Evolutionary conservation across 1,284 basidiomycete species (phyloP).

Genomic region (Porodaedalea pini): DNA sequence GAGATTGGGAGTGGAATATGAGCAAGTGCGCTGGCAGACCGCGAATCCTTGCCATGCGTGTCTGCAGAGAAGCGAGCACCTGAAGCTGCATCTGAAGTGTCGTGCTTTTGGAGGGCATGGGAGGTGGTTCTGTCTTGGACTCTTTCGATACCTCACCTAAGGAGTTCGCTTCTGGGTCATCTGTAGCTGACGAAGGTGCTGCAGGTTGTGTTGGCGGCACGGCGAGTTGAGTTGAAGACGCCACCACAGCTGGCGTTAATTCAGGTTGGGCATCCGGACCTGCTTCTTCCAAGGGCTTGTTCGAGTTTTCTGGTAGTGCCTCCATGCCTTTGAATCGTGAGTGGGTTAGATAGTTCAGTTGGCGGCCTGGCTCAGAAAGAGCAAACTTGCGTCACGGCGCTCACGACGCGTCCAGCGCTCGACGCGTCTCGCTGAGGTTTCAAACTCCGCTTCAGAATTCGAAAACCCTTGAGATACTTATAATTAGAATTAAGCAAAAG

Average conservation of each 20-base stretch:
- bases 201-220: too few species aligned
- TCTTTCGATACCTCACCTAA: neutral
- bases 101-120: conserved; percentile 7
- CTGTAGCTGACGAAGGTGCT: neutral
- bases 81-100: conserved; percentile 9
- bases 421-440: too few species aligned
- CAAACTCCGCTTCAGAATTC: too few species aligned
- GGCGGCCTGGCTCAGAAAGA: too few species aligned
- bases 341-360: too few species aligned
- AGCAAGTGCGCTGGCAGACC: conserved; percentile 13
- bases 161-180: neutral
- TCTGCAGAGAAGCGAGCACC: neutral
- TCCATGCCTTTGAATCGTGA: too few species aligned
- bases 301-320: neutral
- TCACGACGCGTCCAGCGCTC: too few species aligned
- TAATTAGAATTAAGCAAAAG: too few species aligned
- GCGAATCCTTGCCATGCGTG: conserved; percentile 6
- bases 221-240: neutral
- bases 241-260: neutral
- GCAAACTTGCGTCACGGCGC: too few species aligned
- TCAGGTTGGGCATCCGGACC: neutral
- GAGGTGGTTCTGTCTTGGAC: neutral
- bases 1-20: conserved; percentile 11
- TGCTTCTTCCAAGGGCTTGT: neutral
- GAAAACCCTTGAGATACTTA: too few species aligned